Evolutionary conservation across 2,329 filamentous ascomycete genomes (phyloP).

Genomic region (Pyrenophora teres): DNA sequence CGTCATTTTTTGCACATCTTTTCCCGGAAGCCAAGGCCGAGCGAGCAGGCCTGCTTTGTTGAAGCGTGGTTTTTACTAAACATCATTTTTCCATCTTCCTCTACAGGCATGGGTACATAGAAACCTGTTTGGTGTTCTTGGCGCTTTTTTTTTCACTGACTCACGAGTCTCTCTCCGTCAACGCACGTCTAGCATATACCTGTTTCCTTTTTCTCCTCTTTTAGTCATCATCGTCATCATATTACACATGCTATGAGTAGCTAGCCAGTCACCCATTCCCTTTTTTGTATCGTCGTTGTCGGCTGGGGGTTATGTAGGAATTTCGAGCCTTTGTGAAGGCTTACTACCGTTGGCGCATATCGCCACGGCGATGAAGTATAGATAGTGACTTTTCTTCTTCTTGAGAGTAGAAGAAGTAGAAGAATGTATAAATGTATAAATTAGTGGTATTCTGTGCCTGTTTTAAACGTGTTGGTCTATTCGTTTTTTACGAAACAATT

Average conservation of each 20-base stretch:
- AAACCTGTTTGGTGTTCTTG: slow-evolving; percentile 10
- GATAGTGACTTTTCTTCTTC: background rate
- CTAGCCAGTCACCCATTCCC: background rate
- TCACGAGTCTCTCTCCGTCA: slow-evolving; percentile 7
- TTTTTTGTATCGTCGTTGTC: slow-evolving; percentile 3
- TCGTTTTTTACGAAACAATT: too few relatives aligned
- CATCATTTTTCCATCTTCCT: slow-evolving; percentile 2
- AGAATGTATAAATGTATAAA: too few relatives aligned
- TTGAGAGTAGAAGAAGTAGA: slow-evolving; percentile 5
- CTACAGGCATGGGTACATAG: slow-evolving; percentile 6
- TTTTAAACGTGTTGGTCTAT: too few relatives aligned
- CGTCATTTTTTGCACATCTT: background rate
- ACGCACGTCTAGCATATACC: slow-evolving; percentile 17
- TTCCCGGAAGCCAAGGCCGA: background rate
- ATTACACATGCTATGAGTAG: slow-evolving; percentile 8
- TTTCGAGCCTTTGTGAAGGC: too few relatives aligned
- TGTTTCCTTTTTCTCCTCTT: slow-evolving; percentile 6
- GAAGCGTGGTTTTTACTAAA: background rate
- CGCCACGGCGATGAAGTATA: slow-evolving; percentile 2
- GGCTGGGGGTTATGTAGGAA: background rate
- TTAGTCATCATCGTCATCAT: slow-evolving; percentile 5
- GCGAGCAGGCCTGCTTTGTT: background rate
- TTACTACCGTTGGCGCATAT: slow-evolving; percentile 10
- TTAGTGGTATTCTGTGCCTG: too few relatives aligned
- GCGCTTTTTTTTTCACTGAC: slow-evolving; percentile 5